Percentiles rank a stretch among this genome's conserved stretches.
Conservation (phyloP, 257 asterid genomes). For the Capsicum rhomboideum region DNA sequence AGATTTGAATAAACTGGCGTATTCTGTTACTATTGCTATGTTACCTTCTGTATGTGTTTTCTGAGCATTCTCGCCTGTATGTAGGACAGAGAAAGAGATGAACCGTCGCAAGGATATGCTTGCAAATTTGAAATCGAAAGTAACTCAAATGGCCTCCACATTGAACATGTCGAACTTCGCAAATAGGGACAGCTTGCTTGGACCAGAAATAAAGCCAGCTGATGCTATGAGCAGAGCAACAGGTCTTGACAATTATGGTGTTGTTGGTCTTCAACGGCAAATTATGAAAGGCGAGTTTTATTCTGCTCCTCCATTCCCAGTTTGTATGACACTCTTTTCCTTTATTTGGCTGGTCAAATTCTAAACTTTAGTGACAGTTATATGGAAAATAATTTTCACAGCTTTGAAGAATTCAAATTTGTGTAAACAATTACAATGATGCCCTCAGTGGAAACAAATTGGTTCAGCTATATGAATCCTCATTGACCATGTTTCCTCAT, state of each 20-base stretch:
- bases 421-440: background rate
- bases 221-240: conserved; percentile 76
- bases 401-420: background rate
- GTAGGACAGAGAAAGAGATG: conserved; percentile 85
- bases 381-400: background rate
- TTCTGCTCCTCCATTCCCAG: background rate
- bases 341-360: background rate
- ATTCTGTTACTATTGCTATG: background rate
- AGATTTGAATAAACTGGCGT: background rate
- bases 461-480: background rate
- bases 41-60: background rate
- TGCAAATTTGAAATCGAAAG: conserved; percentile 62
- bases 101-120: conserved; percentile 85
- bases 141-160: conserved; percentile 71
- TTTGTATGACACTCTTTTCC: background rate
- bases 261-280: conserved; percentile 90
- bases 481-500: background rate
- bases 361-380: background rate
- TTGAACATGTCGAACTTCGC: conserved; percentile 89
- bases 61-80: background rate
- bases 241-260: conserved; percentile 78
- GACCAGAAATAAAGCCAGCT: conserved; percentile 79
- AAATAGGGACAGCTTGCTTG: conserved; percentile 85
- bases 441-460: background rate
- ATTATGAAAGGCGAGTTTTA: conserved; percentile 72